phyloP scores from a whole-genome alignment of 257 asterid genomes.

The Cynanchum wilfordii region DNA sequence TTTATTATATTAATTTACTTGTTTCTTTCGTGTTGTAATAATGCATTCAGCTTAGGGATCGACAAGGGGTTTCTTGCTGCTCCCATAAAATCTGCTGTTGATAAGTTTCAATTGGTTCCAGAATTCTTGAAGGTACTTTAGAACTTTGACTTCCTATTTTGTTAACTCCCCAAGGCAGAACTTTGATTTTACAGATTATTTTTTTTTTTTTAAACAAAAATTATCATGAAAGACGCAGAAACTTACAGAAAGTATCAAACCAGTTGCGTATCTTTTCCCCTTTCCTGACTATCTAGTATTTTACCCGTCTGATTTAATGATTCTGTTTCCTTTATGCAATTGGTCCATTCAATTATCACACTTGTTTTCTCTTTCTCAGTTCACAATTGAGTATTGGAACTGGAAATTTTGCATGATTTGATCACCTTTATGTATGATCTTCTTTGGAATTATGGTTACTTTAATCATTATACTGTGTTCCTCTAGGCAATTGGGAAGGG shows the following conservation, averaged over 20 bases:
- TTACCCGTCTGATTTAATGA: not conserved
- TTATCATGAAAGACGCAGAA: too few relatives aligned
- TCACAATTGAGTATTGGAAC: not conserved
- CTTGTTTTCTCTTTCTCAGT: not conserved
- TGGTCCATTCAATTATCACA: not conserved
- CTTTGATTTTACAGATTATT: too few relatives aligned
- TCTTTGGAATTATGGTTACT: not conserved
- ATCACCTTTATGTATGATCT: not conserved
- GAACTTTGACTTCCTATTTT: too few relatives aligned
- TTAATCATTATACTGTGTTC: not conserved
- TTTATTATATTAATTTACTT: not conserved
- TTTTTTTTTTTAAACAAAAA: too few relatives aligned
- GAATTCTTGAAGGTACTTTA: constrained; percentile 87
- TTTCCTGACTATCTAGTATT: not conserved
- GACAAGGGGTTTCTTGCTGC: constrained; percentile 62
- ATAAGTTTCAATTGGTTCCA: constrained; percentile 70
- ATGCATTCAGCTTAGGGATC: constrained; percentile 23
- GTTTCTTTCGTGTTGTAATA: not conserved
- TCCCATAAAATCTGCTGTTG: constrained; percentile 59
- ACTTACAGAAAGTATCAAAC: too few relatives aligned
- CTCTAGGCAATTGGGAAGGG: not conserved
- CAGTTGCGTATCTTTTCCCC: not conserved
- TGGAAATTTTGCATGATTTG: not conserved
- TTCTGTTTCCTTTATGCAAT: not conserved
- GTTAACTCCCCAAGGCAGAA: too few relatives aligned